A percentile compares a stretch with the other conserved stretches of the same genome.
These are phyloP conservation scores for Barnettozyma sp. DNA, from an alignment of 805 yeast genomes.

Conservation along the genomic window DNA sequence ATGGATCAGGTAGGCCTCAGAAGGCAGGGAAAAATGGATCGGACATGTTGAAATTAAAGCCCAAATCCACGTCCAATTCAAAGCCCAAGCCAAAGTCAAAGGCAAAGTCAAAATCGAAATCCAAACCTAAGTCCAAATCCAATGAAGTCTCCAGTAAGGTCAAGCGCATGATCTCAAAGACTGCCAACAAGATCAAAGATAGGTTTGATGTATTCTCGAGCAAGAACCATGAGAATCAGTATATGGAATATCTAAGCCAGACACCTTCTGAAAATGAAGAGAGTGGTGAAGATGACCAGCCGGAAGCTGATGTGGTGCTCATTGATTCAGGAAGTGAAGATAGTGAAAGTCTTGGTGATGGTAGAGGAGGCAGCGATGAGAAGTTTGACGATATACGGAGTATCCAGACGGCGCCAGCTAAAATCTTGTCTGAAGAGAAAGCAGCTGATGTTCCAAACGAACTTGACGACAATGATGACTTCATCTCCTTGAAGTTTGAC, in stretches of 20 bases:
- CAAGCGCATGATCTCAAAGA: slow-evolving; percentile 9
- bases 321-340: slow-evolving; percentile 10
- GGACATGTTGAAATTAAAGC: too few relatives aligned
- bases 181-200: slow-evolving; percentile 13
- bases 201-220: slow-evolving; percentile 20
- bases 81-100: neutral
- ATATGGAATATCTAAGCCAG: slow-evolving; percentile 7
- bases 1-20: too few relatives aligned
- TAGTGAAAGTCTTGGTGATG: too few relatives aligned
- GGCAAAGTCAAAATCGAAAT: neutral
- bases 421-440: neutral
- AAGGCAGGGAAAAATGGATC: too few relatives aligned
- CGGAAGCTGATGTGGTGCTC: slow-evolving; percentile 4
- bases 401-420: neutral
- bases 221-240: slow-evolving; percentile 23
- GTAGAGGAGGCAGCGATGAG: too few relatives aligned
- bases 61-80: too few relatives aligned
- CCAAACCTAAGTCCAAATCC: neutral
- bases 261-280: slow-evolving; percentile 7
- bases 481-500: slow-evolving; percentile 32
- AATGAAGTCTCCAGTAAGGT: slow-evolving; percentile 8
- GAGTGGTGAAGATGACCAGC: slow-evolving; percentile 5
- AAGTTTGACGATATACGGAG: slow-evolving; percentile 8
- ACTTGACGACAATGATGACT: slow-evolving; percentile 34
- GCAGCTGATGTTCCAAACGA: too few relatives aligned